Base-by-base conservation (phyloP, 257 asterid species). In the Nemophila menziesii region DNA sequence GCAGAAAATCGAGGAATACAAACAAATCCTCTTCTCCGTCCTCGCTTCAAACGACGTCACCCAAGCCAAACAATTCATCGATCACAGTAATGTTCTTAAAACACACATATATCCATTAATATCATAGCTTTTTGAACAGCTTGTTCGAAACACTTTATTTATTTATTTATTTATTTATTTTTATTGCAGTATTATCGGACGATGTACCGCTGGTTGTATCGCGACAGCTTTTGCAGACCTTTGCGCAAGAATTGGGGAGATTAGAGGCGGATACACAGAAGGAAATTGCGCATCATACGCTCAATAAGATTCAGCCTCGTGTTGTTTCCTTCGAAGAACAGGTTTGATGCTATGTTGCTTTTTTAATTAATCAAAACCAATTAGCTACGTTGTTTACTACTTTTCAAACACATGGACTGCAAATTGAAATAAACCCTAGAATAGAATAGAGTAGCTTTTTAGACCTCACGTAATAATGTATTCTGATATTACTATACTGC, bases 311-410 rank as follows among this genome's bases (percentile, higher is more conserved):
- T 58, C 98, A 89, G 55, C 95, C 89, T 44, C 92, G 95, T 15
- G 92, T 84, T 20, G 95, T 89, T 48, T 84, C 95, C 2, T 84
- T 89, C n/a, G 98, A 89, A 49, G 96, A 86, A 51, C 96, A 86
- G 92, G 96, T 82, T 48, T 26, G 27, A 36, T 16, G 13, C 26
- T 6, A 15, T 1, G 10, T 16, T 20, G 21, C 36, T 29, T 5
- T 29, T 29, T 13, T 3, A n/a, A 29, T 29, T 29, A 29, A 29
- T 7, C 7, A 29, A n/a, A 29, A 29, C 36, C 12, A 13, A 29
- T 29, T n/a, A 7, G 1, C 12, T 29, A 2, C 12, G 36, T 2
- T 29, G 36, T 7, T 7, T 29, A 29, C 12, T 29, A 29, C 7
- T 29, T 10, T 1, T 7, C 36, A 29, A 7, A 29, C 12, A 29